Conservation (phyloP, 768 basidiomycete genomes). For the Auriscalpium vulgare region DNA sequence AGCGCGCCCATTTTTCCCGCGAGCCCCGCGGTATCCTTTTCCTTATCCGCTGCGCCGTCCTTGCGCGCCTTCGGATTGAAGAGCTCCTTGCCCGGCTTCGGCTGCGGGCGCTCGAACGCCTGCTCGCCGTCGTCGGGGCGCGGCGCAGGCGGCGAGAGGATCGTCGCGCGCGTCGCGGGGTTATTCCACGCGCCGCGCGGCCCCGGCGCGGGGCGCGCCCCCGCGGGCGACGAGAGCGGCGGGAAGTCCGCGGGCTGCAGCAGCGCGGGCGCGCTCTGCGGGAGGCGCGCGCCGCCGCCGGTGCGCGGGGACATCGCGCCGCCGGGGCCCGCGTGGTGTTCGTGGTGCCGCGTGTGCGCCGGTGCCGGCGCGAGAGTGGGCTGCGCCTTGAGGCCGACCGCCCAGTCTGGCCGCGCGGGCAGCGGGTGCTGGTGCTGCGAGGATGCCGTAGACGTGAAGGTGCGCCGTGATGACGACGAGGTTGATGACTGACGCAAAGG, state of each 20-base stretch:
- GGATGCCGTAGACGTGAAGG: slow-evolving; percentile 67
- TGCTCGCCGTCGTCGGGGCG: slow-evolving; percentile 40
- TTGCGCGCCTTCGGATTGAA: slow-evolving; percentile 27
- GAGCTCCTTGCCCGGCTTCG: slow-evolving; percentile 34
- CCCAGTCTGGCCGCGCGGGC: slow-evolving; percentile 83
- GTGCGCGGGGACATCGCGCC: slow-evolving; percentile 28
- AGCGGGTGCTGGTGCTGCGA: slow-evolving; percentile 72
- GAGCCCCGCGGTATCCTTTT: neutral
- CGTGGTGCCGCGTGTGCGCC: slow-evolving; percentile 39
- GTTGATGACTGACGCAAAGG: slow-evolving; percentile 52
- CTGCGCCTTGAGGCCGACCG: slow-evolving; percentile 74
- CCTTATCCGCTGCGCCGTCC: neutral
- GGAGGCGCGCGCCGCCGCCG: slow-evolving; percentile 14
- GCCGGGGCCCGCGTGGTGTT: slow-evolving; percentile 31
- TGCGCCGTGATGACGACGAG: slow-evolving; percentile 73
- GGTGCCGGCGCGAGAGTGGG: slow-evolving; percentile 51
- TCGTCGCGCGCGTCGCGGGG: slow-evolving; percentile 40
- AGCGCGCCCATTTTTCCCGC: slow-evolving; percentile 7
- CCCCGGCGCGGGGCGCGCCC: slow-evolving; percentile 40
- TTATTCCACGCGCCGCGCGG: slow-evolving; percentile 69
- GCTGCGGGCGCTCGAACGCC: slow-evolving; percentile 39
- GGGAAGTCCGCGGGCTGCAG: slow-evolving; percentile 27
- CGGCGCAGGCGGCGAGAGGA: slow-evolving; percentile 33
- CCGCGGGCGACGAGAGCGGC: slow-evolving; percentile 19
- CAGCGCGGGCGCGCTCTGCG: slow-evolving; percentile 10